phyloP scores from a whole-genome alignment of 108 stramenopile genomes.

The Nitzschia sp. region DNA sequence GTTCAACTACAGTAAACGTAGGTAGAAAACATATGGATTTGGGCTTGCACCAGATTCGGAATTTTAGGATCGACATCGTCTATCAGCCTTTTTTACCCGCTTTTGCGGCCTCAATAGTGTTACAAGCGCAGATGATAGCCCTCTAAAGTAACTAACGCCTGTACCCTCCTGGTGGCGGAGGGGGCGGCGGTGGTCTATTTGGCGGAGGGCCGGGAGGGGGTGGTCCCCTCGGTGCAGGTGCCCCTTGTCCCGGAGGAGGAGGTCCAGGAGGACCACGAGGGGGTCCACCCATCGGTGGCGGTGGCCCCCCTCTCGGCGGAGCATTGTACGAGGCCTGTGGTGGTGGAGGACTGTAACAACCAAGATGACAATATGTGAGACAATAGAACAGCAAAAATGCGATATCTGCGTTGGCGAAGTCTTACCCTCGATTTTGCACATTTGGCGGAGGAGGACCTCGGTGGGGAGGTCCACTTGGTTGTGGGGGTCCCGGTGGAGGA shows the following conservation, averaged over 20 bases:
- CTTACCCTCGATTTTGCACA: not conserved
- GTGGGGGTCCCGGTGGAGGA: slow-evolving; percentile 22
- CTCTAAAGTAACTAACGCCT: no score
- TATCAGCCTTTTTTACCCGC: no score
- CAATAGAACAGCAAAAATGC: not conserved
- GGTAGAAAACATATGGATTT: no score
- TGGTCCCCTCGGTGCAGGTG: slow-evolving; percentile 2
- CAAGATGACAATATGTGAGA: not conserved
- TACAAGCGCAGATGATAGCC: no score
- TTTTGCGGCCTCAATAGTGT: no score
- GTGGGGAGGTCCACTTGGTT: not conserved
- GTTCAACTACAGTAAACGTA: no score
- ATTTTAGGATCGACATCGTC: no score
- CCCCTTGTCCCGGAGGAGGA: slow-evolving; percentile 26
- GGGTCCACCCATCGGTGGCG: slow-evolving; percentile 6
- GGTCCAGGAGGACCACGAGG: slow-evolving; percentile 21
- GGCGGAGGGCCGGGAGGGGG: slow-evolving; percentile 33
- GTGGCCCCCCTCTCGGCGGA: slow-evolving; percentile 6
- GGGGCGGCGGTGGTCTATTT: slow-evolving; percentile 20
- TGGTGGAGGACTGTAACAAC: slow-evolving; percentile 4
- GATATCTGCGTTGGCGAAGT: no score
- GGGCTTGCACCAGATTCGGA: no score
- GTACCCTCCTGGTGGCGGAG: slow-evolving; percentile 30
- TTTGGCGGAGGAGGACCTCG: slow-evolving; percentile 5
- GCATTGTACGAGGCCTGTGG: slow-evolving; percentile 2